These are phyloP conservation scores for Prunus mongolica DNA, from an alignment of 306 rosid genomes.

Conservation along the genomic window DNA sequence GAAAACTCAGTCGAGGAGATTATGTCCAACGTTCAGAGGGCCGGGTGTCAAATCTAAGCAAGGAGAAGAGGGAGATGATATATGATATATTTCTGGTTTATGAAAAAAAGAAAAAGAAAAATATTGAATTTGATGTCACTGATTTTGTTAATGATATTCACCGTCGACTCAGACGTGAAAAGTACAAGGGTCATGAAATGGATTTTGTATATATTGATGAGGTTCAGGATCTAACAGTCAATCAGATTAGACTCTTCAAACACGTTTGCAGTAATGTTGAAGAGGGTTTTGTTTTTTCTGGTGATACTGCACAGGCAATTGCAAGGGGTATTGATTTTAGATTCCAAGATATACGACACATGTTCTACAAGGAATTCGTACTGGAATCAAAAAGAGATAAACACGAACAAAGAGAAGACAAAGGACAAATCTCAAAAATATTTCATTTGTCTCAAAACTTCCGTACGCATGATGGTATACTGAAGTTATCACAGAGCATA, in stretches of 20 bases:
- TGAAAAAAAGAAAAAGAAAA: constrained; percentile 59
- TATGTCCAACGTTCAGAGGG: constrained; percentile 41
- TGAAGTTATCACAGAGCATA: constrained; percentile 63
- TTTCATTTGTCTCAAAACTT: constrained; percentile 57
- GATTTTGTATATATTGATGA: constrained; percentile 73
- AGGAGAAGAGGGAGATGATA: constrained; percentile 41
- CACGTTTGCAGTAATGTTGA: constrained; percentile 36
- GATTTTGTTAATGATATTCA: constrained; percentile 72
- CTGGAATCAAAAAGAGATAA: too few species aligned
- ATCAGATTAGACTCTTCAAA: constrained; percentile 68
- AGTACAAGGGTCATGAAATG: constrained; percentile 47
- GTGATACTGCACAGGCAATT: too few species aligned
- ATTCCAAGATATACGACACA: too few species aligned
- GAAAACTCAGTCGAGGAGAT: constrained; percentile 41
- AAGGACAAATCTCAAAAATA: constrained; percentile 40
- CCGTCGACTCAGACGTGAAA: constrained; percentile 35
- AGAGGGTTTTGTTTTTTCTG: too few species aligned
- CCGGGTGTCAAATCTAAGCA: constrained; percentile 40
- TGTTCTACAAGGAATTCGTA: too few species aligned
- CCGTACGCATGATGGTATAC: constrained; percentile 70
- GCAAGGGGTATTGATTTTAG: too few species aligned
- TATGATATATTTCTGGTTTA: constrained; percentile 55
- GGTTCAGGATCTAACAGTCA: constrained; percentile 79
- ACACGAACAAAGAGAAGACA: too few species aligned
- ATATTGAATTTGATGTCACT: constrained; percentile 66